Evolutionary conservation across 768 basidiomycete species (phyloP).

Genomic region (Cyclocybe aegerita): DNA sequence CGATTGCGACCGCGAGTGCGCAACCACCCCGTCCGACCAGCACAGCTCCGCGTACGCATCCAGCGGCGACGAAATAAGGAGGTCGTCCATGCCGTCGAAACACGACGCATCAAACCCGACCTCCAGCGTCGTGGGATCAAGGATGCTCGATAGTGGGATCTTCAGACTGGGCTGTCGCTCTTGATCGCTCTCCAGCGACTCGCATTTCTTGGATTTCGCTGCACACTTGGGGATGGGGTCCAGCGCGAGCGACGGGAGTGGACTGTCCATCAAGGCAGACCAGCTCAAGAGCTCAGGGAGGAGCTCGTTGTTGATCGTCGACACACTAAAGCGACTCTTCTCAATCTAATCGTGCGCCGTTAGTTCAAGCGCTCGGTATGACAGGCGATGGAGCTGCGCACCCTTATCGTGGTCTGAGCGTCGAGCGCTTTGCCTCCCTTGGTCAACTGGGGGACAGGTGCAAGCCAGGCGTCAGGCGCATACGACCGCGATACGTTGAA

Average conservation of each 20-base stretch:
- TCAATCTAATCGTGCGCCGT: slow-evolving; percentile 3
- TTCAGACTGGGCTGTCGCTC: no score
- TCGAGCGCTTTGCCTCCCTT: slow-evolving; percentile 9
- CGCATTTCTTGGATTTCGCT: slow-evolving; percentile 17
- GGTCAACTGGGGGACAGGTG: slow-evolving; percentile 1
- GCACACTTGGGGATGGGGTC: slow-evolving; percentile 28
- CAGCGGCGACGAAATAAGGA: slow-evolving; percentile 32
- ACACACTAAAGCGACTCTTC: slow-evolving; percentile 18
- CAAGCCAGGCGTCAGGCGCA: slow-evolving; percentile 18
- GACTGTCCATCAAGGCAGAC: slow-evolving; percentile 24
- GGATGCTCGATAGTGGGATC: slow-evolving; percentile 18
- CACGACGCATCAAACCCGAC: slow-evolving; percentile 37
- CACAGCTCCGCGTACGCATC: slow-evolving; percentile 37
- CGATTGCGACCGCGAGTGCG: no score
- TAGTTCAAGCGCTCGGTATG: neutral
- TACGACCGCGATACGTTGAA: slow-evolving; percentile 16
- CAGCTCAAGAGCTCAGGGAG: slow-evolving; percentile 29
- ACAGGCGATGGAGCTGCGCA: neutral
- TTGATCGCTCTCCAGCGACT: slow-evolving; percentile 11
- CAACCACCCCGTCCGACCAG: slow-evolving; percentile 27
- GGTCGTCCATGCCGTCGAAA: slow-evolving; percentile 37
- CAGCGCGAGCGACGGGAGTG: slow-evolving; percentile 12
- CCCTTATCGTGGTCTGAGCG: slow-evolving; percentile 12
- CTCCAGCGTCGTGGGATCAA: slow-evolving; percentile 37
- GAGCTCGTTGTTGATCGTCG: slow-evolving; percentile 25